Evolutionary conservation across 1,284 basidiomycete genomes (phyloP).

Genomic region (Meira nashicola): DNA sequence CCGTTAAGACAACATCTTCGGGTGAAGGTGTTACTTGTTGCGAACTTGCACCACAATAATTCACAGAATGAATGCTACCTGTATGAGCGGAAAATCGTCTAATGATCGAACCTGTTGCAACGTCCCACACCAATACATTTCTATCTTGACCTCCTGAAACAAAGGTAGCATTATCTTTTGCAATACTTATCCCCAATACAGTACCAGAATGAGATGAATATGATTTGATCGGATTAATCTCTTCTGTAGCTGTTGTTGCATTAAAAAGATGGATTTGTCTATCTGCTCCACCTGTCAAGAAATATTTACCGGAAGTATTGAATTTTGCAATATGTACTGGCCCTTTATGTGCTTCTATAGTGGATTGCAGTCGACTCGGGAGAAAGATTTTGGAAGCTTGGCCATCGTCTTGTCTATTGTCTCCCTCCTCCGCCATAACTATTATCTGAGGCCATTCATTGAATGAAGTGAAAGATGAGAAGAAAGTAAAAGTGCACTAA

Average conservation of each 20-base stretch:
- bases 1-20: conserved; percentile 26
- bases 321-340: conserved; percentile 49
- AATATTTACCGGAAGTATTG: conserved; percentile 67
- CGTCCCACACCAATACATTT: conserved; percentile 91
- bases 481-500: no score
- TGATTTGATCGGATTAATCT: conserved; percentile 61
- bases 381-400: no score
- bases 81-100: conserved; percentile 79
- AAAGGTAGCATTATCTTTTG: conserved; percentile 87
- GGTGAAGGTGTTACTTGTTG: conserved; percentile 5
- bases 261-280: conserved; percentile 87
- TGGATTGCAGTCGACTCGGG: no score
- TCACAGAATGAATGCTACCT: conserved; percentile 81
- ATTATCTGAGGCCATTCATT: no score
- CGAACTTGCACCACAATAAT: conserved; percentile 58
- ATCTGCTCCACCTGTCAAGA: conserved; percentile 86
- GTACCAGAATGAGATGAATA: conserved; percentile 91
- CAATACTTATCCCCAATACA: conserved; percentile 77
- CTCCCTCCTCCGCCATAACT: no score
- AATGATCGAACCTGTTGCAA: conserved; percentile 74
- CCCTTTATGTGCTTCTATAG: conserved; percentile 39
- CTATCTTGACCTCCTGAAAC: conserved; percentile 90
- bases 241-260: conserved; percentile 56
- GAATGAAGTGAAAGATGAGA: no score
- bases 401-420: no score